Evolutionary conservation across 2,329 filamentous ascomycete species (phyloP), one percentile per base, ranked within the genome.

Genomic region (Aulographum hederae): DNA sequence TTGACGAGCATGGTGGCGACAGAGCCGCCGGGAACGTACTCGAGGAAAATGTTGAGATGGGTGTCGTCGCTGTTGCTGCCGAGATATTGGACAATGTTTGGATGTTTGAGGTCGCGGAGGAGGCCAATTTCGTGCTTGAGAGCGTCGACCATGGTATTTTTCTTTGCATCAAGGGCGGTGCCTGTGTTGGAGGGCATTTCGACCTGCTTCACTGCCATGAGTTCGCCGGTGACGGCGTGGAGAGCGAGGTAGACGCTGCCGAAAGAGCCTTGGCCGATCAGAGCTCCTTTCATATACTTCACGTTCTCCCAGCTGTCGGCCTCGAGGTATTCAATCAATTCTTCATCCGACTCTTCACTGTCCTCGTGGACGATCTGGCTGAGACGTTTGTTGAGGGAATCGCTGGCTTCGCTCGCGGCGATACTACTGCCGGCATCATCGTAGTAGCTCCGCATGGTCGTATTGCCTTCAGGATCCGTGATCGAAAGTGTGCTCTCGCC

Each of bases 1-100:
- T 91, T 93, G 60, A 94, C 89, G 41, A 98, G 75, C 85, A 98
- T 95, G 6, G 82, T 92, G 42, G 92, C 89, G 17, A 98, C 91
- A 10, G 86, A 95, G 28, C 89, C 89, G 55, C 89, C 89, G 12
- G 89, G 81, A 19, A 98, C 89, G 52, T 98, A 98, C 56, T 98
- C 89, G 48, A 98, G 73, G 73, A 98, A 98, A 78, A 98, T 98
- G 60, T 98, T 98, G 46, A 98, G 73, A 51, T 86, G 77, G 34
- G 85, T 77, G 13, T 81, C 73, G 38, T 92, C 89, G 6, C 82
- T 86, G 46, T 85, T 86, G 43, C 85, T 94, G 37, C 89, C 89
- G 5, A 98, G 73, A 50, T 98, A 98, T 51, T 94, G 89, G 52
- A 98, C 89, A 49, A 98, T 95, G 52, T 98, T 95, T 34, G 81